These are phyloP conservation scores for Sugiyamaella neomexicana DNA, from an alignment of 1,139 yeast species.

Conservation along the genomic window DNA sequence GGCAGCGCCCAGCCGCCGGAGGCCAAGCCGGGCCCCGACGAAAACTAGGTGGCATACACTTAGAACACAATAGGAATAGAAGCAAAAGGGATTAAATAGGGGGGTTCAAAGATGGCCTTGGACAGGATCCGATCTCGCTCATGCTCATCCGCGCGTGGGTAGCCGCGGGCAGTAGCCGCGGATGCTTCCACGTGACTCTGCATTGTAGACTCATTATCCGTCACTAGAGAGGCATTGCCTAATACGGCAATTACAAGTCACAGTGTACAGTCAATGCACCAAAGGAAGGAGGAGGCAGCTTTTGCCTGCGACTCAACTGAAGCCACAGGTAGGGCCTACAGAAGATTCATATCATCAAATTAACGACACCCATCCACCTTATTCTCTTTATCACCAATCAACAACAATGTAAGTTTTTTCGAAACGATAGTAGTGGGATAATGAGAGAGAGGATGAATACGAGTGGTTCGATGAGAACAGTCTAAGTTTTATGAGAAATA, in stretches of 20 bases:
- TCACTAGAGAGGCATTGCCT: no score
- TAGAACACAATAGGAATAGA: no score
- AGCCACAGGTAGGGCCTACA: background rate
- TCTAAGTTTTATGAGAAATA: no score
- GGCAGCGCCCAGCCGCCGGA: background rate
- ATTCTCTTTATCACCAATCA: constrained; percentile 14
- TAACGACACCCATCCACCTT: constrained; percentile 12
- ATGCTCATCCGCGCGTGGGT: no score
- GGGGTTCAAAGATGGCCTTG: no score
- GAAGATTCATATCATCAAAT: constrained; percentile 12
- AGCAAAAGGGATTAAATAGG: no score
- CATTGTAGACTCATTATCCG: background rate
- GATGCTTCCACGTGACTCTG: no score
- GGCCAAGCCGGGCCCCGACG: no score
- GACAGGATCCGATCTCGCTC: no score
- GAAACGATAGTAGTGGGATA: background rate
- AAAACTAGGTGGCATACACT: no score
- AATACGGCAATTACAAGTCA: constrained; percentile 8
- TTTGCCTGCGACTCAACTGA: constrained; percentile 14
- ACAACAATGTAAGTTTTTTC: constrained; percentile 14
- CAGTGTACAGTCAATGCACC: background rate
- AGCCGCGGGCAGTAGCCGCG: no score
- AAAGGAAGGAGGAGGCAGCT: background rate
- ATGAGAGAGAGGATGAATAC: background rate
- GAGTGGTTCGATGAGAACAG: background rate